phyloP scores from a whole-genome alignment of 768 basidiomycete genomes.

The Leccinum subgranulosum region DNA sequence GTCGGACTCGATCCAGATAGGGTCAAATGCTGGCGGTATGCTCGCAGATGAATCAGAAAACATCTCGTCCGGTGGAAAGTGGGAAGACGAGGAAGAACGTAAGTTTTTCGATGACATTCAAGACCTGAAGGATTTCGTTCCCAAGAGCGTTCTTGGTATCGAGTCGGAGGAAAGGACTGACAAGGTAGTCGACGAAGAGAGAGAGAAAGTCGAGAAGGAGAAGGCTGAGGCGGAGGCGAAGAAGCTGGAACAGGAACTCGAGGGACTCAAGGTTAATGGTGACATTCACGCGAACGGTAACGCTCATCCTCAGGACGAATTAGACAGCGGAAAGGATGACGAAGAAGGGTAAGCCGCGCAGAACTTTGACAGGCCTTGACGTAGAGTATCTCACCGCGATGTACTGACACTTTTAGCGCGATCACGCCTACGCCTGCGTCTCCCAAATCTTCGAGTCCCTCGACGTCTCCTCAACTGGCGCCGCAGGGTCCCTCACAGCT shows the following conservation, averaged over 20 bases:
- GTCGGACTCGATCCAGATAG: constrained; percentile 78
- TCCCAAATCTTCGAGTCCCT: constrained; percentile 58
- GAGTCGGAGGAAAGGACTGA: constrained; percentile 39
- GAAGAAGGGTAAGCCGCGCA: constrained; percentile 26
- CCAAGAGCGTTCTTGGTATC: constrained; percentile 80
- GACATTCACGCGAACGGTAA: constrained; percentile 20
- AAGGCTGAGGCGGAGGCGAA: constrained; percentile 61
- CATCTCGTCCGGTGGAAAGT: constrained; percentile 67
- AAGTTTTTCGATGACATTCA: constrained; percentile 91
- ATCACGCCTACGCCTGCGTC: constrained; percentile 68
- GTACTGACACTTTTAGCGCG: constrained; percentile 30
- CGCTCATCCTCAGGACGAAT: constrained; percentile 1
- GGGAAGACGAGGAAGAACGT: constrained; percentile 97
- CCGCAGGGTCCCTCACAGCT: constrained; percentile 93
- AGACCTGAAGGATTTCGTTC: constrained; percentile 90
- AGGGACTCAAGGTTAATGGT: constrained; percentile 50
- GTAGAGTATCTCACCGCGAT: constrained; percentile 37
- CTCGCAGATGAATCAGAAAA: constrained; percentile 60
- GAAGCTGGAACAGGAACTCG: constrained; percentile 76
- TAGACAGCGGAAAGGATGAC: constrained; percentile 25
- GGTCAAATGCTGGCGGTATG: constrained; percentile 41
- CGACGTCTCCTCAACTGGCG: constrained; percentile 65
- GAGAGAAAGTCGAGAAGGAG: constrained; percentile 52
- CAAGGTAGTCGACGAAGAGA: constrained; percentile 40
- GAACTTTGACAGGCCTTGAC: not conserved